Percentiles rank a stretch among this genome's conserved stretches.
These are phyloP conservation scores for Gamsiella multidivaricata DNA, from an alignment of 192 early-diverging fungal species.

Conservation along the genomic window DNA sequence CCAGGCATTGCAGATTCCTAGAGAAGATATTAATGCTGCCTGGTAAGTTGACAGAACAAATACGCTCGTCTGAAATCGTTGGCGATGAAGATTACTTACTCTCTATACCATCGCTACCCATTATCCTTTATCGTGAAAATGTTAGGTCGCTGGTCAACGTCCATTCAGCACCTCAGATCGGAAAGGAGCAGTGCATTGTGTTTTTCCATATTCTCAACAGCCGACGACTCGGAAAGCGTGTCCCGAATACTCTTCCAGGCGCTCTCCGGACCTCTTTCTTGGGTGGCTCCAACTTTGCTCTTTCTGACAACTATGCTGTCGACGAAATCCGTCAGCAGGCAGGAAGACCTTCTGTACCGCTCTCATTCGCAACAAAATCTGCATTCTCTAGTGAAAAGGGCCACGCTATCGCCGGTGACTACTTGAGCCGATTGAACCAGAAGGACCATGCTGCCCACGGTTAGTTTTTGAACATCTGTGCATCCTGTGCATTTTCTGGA, in stretches of 20 bases:
- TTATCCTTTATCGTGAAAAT: too few species aligned
- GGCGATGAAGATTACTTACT: too few species aligned
- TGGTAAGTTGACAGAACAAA: slow-evolving; percentile 47
- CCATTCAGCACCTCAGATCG: slow-evolving; percentile 63
- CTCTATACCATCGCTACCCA: too few species aligned
- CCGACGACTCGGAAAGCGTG: slow-evolving; percentile 60
- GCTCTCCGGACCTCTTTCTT: slow-evolving; percentile 65
- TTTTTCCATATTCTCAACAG: slow-evolving; percentile 70
- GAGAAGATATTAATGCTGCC: slow-evolving; percentile 64
- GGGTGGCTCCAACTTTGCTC: slow-evolving; percentile 59
- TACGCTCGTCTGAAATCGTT: neutral
- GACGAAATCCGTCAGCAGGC: slow-evolving; percentile 55
- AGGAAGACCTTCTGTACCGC: slow-evolving; percentile 37
- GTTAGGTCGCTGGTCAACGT: slow-evolving; percentile 66
- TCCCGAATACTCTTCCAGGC: slow-evolving; percentile 61
- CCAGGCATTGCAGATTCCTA: slow-evolving; percentile 59
- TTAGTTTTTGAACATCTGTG: neutral
- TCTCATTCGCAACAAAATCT: slow-evolving; percentile 39
- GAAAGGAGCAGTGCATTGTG: slow-evolving; percentile 65
- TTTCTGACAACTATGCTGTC: slow-evolving; percentile 51
- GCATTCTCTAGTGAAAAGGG: slow-evolving; percentile 51
- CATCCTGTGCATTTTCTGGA: neutral
- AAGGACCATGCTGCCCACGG: slow-evolving; percentile 26
- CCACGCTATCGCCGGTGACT: slow-evolving; percentile 42
- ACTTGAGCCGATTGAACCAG: slow-evolving; percentile 50